Conservation (phyloP, 1,139 yeast species). For the Debaryomyces nepalensis region DNA sequence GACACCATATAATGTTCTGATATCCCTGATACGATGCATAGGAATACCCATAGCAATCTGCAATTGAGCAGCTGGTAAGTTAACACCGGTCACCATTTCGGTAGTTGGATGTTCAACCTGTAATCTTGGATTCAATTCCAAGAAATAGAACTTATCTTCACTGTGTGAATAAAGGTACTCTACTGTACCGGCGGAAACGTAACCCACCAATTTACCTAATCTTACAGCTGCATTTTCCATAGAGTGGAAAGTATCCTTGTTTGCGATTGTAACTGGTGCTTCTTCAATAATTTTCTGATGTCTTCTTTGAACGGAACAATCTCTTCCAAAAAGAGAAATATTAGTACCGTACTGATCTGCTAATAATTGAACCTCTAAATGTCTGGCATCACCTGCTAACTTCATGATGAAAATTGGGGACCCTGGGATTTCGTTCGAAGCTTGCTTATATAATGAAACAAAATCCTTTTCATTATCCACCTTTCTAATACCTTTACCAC, state of each 20-base stretch:
- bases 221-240: constrained; percentile 99
- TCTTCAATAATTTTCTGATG: constrained; percentile 96
- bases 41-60: constrained; percentile 99
- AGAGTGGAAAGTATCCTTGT: constrained; percentile 76
- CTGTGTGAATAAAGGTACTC: constrained; percentile 93
- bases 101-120: constrained; percentile 99
- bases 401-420: constrained; percentile 95
- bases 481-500: constrained; percentile 97
- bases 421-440: constrained; percentile 93
- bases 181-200: constrained; percentile 98
- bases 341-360: constrained; percentile 97
- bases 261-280: constrained; percentile 95
- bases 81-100: constrained; percentile 98
- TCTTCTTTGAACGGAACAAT: constrained; percentile 97
- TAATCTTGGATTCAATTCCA: constrained; percentile 95
- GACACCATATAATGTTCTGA: constrained; percentile 89
- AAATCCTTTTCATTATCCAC: constrained; percentile 81
- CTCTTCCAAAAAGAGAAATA: constrained; percentile 92
- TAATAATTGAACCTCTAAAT: constrained; percentile 89
- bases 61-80: constrained; percentile 95
- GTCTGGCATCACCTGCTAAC: constrained; percentile 94
- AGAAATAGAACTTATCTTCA: constrained; percentile 92
- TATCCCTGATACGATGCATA: constrained; percentile 90
- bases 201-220: constrained; percentile 93
- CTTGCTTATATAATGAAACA: constrained; percentile 74